phyloP scores from a whole-genome alignment of 73 alveolate species.

The Urostyla sp. region DNA sequence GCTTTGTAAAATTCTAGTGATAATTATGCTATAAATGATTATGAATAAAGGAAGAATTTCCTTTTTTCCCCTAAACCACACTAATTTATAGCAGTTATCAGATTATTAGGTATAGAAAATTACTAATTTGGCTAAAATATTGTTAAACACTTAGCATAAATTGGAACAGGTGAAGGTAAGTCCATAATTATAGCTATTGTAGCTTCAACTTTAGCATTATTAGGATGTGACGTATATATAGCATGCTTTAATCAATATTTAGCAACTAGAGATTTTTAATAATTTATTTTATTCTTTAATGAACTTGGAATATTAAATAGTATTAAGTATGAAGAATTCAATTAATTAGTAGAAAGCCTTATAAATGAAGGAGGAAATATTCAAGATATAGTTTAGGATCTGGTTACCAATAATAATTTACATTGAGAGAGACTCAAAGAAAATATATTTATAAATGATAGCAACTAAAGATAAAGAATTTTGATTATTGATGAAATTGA shows the following conservation, averaged over 20 bases:
- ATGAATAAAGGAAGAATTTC: too few relatives aligned
- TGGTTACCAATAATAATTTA: too few relatives aligned
- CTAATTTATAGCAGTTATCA: too few relatives aligned
- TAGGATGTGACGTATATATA: constrained; percentile 54
- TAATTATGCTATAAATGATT: too few relatives aligned
- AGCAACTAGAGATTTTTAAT: constrained; percentile 58
- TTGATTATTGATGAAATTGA: constrained; percentile 72
- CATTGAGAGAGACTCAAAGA: too few relatives aligned
- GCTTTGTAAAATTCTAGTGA: too few relatives aligned
- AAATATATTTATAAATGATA: too few relatives aligned
- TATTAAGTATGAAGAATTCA: constrained; percentile 47
- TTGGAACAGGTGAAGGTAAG: constrained; percentile 76
- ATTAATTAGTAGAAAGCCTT: constrained; percentile 8
- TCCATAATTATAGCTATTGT: constrained; percentile 54
- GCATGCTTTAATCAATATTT: constrained; percentile 51
- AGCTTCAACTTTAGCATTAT: constrained; percentile 57
- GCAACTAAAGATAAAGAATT: background rate
- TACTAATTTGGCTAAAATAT: too few relatives aligned
- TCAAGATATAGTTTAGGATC: background rate
- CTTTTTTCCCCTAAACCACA: too few relatives aligned
- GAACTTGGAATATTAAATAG: background rate
- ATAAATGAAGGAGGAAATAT: constrained; percentile 2
- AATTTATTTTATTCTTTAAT: constrained; percentile 24
- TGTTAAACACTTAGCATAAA: constrained; percentile 48
- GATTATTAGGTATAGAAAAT: too few relatives aligned